Percentiles rank a stretch among this genome's conserved stretches.
These are phyloP conservation scores for Daldinia concentrica DNA, from an alignment of 495 filamentous ascomycete species.

Conservation along the genomic window DNA sequence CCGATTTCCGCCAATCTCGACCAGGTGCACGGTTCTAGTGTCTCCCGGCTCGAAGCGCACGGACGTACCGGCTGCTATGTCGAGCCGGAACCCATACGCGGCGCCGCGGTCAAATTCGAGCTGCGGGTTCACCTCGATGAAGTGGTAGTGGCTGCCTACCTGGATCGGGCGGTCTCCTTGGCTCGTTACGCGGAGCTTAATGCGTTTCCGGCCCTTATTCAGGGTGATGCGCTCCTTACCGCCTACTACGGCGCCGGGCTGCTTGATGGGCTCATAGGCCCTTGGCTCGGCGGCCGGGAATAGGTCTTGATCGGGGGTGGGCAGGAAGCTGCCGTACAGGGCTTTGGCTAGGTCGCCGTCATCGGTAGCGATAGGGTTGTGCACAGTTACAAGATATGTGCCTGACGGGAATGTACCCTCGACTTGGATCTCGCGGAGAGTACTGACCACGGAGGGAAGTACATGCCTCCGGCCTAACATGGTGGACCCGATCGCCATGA, in stretches of 20 bases:
- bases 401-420: slow-evolving; percentile 93
- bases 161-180: slow-evolving; percentile 92
- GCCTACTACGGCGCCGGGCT: slow-evolving; percentile 81
- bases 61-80: slow-evolving; percentile 91
- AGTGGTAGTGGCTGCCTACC: slow-evolving; percentile 96
- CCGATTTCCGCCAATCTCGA: slow-evolving; percentile 85
- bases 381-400: slow-evolving; percentile 95
- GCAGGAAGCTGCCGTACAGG: slow-evolving; percentile 92
- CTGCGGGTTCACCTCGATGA: slow-evolving; percentile 91
- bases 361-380: slow-evolving; percentile 85
- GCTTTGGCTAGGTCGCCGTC: slow-evolving; percentile 88
- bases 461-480: slow-evolving; percentile 97
- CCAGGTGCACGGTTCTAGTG: slow-evolving; percentile 88
- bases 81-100: slow-evolving; percentile 85
- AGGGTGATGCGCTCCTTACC: slow-evolving; percentile 74
- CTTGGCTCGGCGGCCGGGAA: slow-evolving; percentile 70
- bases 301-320: slow-evolving; percentile 70
- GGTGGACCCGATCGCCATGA: slow-evolving; percentile 89
- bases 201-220: slow-evolving; percentile 78
- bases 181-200: slow-evolving; percentile 79
- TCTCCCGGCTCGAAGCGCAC: slow-evolving; percentile 96
- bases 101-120: slow-evolving; percentile 89
- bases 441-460: slow-evolving; percentile 77
- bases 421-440: slow-evolving; percentile 85
- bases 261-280: slow-evolving; percentile 69